A percentile compares a stretch with the other conserved stretches of the same genome.
Evolutionary conservation across 352 stramenopile species (phyloP).

Genomic region (Globisporangium megalacanthum): DNA sequence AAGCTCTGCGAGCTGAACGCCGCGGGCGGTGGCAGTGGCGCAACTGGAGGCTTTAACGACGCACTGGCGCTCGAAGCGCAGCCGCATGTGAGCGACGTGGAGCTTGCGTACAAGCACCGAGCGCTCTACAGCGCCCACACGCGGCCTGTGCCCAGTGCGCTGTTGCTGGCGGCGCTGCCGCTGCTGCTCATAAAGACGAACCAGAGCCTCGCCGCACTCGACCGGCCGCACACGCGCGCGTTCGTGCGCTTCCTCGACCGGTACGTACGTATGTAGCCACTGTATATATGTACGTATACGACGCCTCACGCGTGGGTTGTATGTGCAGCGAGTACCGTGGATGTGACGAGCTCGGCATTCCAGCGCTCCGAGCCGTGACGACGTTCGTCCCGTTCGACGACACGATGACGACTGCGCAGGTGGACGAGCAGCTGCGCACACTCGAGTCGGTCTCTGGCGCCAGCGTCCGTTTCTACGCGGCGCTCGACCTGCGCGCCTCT

Average conservation of each 20-base stretch:
- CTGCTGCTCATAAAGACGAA: constrained; percentile 50
- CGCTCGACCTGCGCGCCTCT: constrained; percentile 38
- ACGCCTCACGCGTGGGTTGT: constrained; percentile 1
- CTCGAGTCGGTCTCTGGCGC: constrained; percentile 30
- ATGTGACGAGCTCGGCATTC: constrained; percentile 39
- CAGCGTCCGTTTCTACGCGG: constrained; percentile 29
- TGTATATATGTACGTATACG: too few relatives aligned
- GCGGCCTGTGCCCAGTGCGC: constrained; percentile 13
- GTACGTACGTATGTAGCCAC: neutral
- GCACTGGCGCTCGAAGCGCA: neutral
- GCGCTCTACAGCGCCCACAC: neutral
- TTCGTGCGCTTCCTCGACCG: constrained; percentile 50
- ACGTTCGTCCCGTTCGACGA: constrained; percentile 45
- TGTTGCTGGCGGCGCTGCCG: constrained; percentile 49
- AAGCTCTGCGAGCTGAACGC: constrained; percentile 55
- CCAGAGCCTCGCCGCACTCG: constrained; percentile 48
- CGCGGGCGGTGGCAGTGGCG: neutral
- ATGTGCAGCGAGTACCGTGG: constrained; percentile 36
- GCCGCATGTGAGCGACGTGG: neutral
- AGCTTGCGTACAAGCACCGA: neutral
- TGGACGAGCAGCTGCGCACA: constrained; percentile 28
- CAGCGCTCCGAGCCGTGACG: constrained; percentile 24
- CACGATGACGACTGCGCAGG: constrained; percentile 9
- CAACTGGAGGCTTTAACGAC: neutral
- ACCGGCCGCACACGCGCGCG: constrained; percentile 32